Percentiles rank a stretch among this genome's conserved stretches.
phyloP scores from a whole-genome alignment of 179 eudicot species.

The Corrigiola litoralis region DNA sequence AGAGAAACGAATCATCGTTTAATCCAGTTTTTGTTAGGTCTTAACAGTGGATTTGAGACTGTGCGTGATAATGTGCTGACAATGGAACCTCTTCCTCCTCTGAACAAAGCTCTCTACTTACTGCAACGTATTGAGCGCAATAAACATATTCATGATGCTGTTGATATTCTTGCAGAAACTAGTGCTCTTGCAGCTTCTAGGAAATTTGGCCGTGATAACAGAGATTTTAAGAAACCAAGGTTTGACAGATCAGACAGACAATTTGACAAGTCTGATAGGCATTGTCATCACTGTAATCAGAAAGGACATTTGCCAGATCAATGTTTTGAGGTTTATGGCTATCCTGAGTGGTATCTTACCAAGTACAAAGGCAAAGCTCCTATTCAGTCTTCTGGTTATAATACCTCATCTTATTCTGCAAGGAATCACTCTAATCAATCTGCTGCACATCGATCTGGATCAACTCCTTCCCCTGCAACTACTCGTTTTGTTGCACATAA shows the following conservation, averaged over 20 bases:
- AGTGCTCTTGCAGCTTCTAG: neutral
- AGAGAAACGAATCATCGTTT: neutral
- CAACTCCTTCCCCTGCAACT: too few relatives aligned
- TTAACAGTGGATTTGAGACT: neutral
- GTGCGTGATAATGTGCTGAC: neutral
- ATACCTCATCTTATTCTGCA: neutral
- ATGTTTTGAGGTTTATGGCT: neutral
- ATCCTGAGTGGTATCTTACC: neutral
- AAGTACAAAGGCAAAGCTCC: neutral
- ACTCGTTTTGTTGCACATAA: too few relatives aligned
- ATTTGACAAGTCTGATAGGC: neutral
- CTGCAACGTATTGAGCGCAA: neutral
- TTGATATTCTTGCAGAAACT: neutral
- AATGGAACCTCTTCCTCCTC: neutral
- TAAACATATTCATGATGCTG: too few relatives aligned
- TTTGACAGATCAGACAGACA: too few relatives aligned
- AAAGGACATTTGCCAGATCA: neutral
- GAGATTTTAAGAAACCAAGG: neutral
- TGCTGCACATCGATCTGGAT: too few relatives aligned
- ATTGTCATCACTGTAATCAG: neutral
- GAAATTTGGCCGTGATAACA: neutral
- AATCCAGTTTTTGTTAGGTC: neutral
- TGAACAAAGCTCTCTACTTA: neutral
- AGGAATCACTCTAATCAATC: too few relatives aligned
- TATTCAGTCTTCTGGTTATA: neutral